Conservation (phyloP, 176 grass and related monocot genomes). For the Aegilops umbellulata region DNA sequence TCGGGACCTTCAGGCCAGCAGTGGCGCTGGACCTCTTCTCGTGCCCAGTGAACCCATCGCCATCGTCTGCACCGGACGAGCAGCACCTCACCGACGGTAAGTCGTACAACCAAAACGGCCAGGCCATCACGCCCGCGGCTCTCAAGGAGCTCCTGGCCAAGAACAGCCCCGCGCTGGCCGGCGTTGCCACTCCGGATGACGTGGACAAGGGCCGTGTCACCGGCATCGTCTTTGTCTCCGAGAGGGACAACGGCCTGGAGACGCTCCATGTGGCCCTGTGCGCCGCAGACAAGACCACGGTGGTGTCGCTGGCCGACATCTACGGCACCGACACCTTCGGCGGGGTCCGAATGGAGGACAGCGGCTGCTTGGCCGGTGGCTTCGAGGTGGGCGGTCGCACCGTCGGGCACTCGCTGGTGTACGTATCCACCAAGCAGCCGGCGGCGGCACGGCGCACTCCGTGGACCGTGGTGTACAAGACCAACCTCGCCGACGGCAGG, state of each 20-base stretch:
- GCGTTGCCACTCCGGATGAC: constrained; percentile 33
- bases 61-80: not conserved
- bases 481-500: constrained; percentile 17
- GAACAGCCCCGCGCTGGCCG: constrained; percentile 21
- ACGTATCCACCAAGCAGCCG: constrained; percentile 42
- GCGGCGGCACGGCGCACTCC: constrained; percentile 10
- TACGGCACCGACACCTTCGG: constrained; percentile 23
- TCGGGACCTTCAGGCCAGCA: constrained; percentile 36
- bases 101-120: constrained; percentile 45
- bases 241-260: constrained; percentile 42
- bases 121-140: not conserved
- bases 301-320: constrained; percentile 25
- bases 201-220: constrained; percentile 16
- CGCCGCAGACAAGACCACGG: not conserved
- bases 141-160: not conserved
- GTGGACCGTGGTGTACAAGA: constrained; percentile 43
- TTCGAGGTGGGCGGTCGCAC: not conserved
- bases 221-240: constrained; percentile 46
- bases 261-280: constrained; percentile 24
- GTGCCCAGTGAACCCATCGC: not conserved
- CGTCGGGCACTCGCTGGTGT: constrained; percentile 21
- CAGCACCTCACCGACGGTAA: constrained; percentile 26
- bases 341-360: constrained; percentile 34
- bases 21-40: constrained; percentile 45
- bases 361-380: constrained; percentile 34